Base-by-base conservation (phyloP, 2,329 filamentous ascomycete species). In the Penicillium sp. region DNA sequence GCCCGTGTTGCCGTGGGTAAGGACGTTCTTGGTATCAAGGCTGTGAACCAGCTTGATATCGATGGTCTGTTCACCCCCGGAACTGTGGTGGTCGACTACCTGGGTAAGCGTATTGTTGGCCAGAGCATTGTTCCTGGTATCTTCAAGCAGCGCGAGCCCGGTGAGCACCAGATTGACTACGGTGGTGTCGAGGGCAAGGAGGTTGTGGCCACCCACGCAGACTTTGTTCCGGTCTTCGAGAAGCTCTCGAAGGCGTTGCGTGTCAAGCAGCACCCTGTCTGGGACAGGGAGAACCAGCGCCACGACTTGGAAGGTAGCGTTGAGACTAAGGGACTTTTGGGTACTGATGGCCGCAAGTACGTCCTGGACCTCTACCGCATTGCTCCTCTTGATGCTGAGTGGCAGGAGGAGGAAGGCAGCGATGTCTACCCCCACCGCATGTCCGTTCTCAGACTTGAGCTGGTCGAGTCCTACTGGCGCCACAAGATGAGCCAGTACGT, bases 71-170 rank as follows among this genome's bases (percentile, higher is more conserved):
- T 96, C 77, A 97, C 92, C 13, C 92, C 94, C 0, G 95, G 93
- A 53, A 99, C 94, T 2, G 90, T 97, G 9, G 92, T 99, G 14
- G 89, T 97, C 18, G 94, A 99, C 74, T 99, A 97, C 71, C 84
- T 97, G 37, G 94, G 95, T 68, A 97, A 96, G 82, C 91, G 94
- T 62, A 89, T 99, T 66, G 94, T 99, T 51, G 94, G 91, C 35
- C 94, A 99, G 78, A 97, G 92, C 69, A 97, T 99, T 62, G 94
- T 99, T 18, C 94, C 94, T 5, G 95, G 94, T 57, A 99, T 99
- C 69, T 99, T 99, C 83, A 97, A 97, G 80, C 94, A 97, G 78
- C 87, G 93, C 35, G 94, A 97, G 69, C 91, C 92, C 31, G 94
- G 92, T 50, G 94, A 99, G 83, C 94, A 96, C 76, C 94, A 97